These are phyloP conservation scores for Ophiostoma sp. DNA, from an alignment of 2,329 filamentous ascomycete species.

Conservation along the genomic window DNA sequence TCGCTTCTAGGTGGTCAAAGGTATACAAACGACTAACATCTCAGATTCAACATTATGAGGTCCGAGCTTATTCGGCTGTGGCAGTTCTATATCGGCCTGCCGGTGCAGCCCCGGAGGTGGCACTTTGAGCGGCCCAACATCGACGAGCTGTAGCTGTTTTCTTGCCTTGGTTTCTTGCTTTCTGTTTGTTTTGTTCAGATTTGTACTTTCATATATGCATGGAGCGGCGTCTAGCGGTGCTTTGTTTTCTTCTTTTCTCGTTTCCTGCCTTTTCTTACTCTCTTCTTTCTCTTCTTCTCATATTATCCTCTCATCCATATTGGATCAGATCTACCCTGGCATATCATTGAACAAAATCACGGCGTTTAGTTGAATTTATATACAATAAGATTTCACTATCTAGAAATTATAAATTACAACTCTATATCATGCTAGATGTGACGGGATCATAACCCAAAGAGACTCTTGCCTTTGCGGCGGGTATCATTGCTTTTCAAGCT, in stretches of 20 bases:
- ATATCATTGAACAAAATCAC: neutral
- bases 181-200: neutral
- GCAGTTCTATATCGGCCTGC: constrained; percentile 49
- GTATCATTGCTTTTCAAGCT: neutral
- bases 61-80: constrained; percentile 44
- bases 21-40: no score
- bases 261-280: no score
- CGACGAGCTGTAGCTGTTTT: constrained; percentile 42
- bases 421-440: neutral
- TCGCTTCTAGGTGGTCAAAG: no score
- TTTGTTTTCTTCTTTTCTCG: neutral
- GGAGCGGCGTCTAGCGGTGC: constrained; percentile 9
- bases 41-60: constrained; percentile 37
- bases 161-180: neutral
- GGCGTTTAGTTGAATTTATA: neutral
- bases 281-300: neutral
- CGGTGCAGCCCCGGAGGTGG: constrained; percentile 46
- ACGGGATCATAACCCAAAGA: neutral
- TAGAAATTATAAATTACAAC: neutral
- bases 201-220: neutral
- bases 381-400: neutral
- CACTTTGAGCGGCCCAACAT: constrained; percentile 40
- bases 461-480: constrained; percentile 8
- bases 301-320: neutral
- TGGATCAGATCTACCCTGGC: neutral